phyloP scores from a whole-genome alignment of 2,329 filamentous ascomycete species.

The Epicoccum sorghinum region DNA sequence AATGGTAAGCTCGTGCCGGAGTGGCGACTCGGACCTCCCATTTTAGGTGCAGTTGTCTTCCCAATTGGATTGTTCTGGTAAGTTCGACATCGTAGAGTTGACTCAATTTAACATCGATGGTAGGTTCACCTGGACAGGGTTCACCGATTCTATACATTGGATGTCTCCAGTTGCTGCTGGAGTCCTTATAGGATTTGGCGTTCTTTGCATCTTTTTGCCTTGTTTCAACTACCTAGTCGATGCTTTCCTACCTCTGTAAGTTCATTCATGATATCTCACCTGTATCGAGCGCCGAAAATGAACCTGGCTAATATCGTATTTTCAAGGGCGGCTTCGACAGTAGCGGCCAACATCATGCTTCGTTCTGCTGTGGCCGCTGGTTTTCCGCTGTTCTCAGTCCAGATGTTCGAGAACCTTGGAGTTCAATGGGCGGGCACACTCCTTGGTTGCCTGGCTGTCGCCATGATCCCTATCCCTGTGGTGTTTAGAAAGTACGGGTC shows the following conservation, averaged over 20 bases:
- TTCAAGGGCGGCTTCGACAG: neutral
- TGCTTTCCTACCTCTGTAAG: constrained; percentile 4
- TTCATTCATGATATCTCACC: neutral
- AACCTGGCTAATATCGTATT: neutral
- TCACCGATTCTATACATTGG: constrained; percentile 1
- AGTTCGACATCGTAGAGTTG: neutral
- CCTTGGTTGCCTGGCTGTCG: neutral
- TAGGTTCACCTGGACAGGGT: constrained; percentile 8
- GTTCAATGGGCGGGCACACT: constrained; percentile 5
- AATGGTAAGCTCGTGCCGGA: neutral
- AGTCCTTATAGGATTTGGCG: constrained; percentile 4
- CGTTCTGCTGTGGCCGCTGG: constrained; percentile 2
- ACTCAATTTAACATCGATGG: neutral
- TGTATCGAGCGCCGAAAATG: neutral
- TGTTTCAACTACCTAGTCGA: constrained; percentile 11
- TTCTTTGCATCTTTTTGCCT: constrained; percentile 5
- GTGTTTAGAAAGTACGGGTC: constrained; percentile 1
- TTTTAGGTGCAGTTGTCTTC: neutral
- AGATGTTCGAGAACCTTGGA: constrained; percentile 5
- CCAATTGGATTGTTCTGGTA: constrained; percentile 6
- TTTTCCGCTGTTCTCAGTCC: constrained; percentile 1
- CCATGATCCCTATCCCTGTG: constrained; percentile 3
- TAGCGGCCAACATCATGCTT: constrained; percentile 8
- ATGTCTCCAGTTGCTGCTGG: neutral
- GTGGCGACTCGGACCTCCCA: constrained; percentile 1